Evolutionary conservation across 2,329 filamentous ascomycete species (phyloP), one percentile per base, ranked within the genome.

Genomic region (Hypoxylon sp.): DNA sequence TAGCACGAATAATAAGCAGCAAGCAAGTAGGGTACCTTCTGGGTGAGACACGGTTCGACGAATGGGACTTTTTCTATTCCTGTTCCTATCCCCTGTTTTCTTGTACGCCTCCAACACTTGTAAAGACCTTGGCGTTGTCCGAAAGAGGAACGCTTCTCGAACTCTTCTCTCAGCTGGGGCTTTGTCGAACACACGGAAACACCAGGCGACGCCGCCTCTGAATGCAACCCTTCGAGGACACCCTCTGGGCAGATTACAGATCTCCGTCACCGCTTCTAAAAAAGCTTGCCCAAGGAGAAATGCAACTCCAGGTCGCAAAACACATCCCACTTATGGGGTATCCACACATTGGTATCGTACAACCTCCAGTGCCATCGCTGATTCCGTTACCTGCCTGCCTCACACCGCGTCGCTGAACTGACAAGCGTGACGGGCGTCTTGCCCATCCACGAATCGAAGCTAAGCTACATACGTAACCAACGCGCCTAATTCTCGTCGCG

Each of bases 161-260:
- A 65, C 32, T 25, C 21, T 65, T 60, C 17, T 48, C 45, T 65
- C 63, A 65, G 63, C 63, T 58, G 63, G 46, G 57, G 57, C 57
- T 55, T 55, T n/a, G n/a, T 21, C 5, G 11, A 11, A 49, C n/a
- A 50, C 14, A 60, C 23, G 23, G 56, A 23, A 51, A 43, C 19
- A 23, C 23, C 10, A 49, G 62, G 62, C 34, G 50, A 55, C 23
- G 41, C 55, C 56, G 48, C 13, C 25, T 59, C 41, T 34, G 30
- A 10, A 46, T 58, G 38, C 55, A 53, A 59, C 52, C 53, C 55
- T 5, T 36, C 41, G n/a, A 52, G 2, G 5, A 9, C 13, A 21
- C 17, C 49, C 19, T 13, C 14, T 5, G 14, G 14, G n/a, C 43
- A n/a, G 36, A 49, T 58, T 19, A 49, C n/a, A 19, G 5, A 6